phyloP scores from a whole-genome alignment of 495 filamentous ascomycete species.

The Aspergillus carlsbadensis region DNA sequence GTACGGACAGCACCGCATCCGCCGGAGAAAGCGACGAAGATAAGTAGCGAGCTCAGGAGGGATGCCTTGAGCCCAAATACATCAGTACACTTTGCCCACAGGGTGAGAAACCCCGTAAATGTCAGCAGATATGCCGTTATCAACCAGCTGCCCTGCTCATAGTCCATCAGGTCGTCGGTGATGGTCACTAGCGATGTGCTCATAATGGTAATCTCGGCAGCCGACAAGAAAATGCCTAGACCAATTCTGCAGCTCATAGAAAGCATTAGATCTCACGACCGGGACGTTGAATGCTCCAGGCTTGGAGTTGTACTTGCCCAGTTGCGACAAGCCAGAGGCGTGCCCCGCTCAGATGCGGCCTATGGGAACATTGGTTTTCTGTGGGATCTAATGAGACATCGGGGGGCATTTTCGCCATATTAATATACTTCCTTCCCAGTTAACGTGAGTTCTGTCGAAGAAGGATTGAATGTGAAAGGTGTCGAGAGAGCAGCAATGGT shows the following conservation, averaged over 20 bases:
- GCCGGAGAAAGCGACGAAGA: constrained; percentile 55
- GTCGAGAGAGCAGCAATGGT: no score
- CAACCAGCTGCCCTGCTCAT: constrained; percentile 50
- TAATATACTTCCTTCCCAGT: no score
- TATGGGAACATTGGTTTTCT: no score
- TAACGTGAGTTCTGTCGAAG: no score
- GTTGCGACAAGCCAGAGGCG: neutral
- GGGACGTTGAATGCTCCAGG: neutral
- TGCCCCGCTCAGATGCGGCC: neutral
- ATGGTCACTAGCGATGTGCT: constrained; percentile 58
- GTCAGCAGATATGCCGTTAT: constrained; percentile 54
- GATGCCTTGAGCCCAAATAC: constrained; percentile 52
- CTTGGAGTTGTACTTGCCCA: neutral
- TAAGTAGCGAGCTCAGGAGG: constrained; percentile 44
- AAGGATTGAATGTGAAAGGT: no score
- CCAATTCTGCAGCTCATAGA: constrained; percentile 37
- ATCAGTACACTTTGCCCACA: constrained; percentile 56
- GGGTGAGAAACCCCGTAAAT: constrained; percentile 56
- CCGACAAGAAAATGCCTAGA: constrained; percentile 53
- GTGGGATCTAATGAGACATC: no score
- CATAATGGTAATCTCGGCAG: constrained; percentile 59
- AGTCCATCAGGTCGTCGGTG: constrained; percentile 47
- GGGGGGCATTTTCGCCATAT: no score
- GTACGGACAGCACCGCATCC: constrained; percentile 50
- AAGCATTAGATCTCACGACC: neutral